Evolutionary conservation across 2,329 filamentous ascomycete species (phyloP), one percentile per base, ranked within the genome.

Genomic region (Penicillium sp.): DNA sequence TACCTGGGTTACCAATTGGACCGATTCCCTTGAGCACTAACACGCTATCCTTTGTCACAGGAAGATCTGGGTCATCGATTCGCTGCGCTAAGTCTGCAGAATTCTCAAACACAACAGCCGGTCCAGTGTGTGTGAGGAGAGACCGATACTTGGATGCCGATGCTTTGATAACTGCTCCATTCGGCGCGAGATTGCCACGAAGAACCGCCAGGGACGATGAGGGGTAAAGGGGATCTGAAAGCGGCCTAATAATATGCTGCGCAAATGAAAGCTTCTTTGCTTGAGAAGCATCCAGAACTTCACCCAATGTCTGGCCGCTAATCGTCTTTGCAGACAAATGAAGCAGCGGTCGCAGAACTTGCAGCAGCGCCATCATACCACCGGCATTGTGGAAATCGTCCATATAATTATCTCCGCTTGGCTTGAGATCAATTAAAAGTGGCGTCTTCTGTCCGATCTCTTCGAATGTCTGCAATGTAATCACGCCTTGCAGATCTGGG

Each of bases 311-410:
- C 51, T 74, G 66, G 1, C 74, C 74, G 0, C 67, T 70, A 41
- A 76, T 70, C 0, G 74, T 77, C 58, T 60, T 62, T 4, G 74
- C 75, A 11, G 69, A 63, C 7, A 76, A 65, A 49, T 74, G 65
- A 8, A 78, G 62, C 3, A 77, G 60, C 5, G 74, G 73, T 5
- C 67, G 66, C 4, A 78, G 61, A 0, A 67, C 69, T 44, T 75
- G 72, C 18, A 77, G 51, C 6, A 78, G 55, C 3, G 71, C 71
- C 22, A 73, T 54, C 74, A 77, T 77, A 3, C 75, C 75, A 1
- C 75, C 75, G 0, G 74, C 74, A 47, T 77, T 75, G 51, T 77
- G 75, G 45, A 77, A 77, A 52, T 78, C 75, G n/a, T 68, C 73
- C 75, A 77, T 77, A 53, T 77, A 77, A 47, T 76, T 76, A 48